A percentile compares a stretch with the other conserved stretches of the same genome.
Evolutionary conservation across 192 early-diverging fungal genomes (phyloP).

Genomic region (Backusella circina): DNA sequence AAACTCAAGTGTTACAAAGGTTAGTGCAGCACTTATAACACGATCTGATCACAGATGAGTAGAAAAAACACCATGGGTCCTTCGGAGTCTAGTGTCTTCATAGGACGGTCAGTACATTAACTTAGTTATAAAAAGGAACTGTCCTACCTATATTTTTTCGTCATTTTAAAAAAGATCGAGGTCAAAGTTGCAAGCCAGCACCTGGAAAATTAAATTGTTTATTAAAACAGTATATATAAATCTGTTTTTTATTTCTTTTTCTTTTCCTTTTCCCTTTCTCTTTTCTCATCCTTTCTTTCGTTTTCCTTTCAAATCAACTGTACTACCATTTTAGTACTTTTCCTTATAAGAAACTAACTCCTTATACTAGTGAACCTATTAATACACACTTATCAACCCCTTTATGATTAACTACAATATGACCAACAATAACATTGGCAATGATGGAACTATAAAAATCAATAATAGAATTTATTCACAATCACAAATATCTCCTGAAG

Average conservation of each 20-base stretch:
- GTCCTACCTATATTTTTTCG: neutral
- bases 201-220: neutral
- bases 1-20: neutral
- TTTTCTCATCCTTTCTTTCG: neutral
- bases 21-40: neutral
- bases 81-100: neutral
- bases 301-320: neutral
- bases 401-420: neutral
- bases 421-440: neutral
- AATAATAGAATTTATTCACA: neutral
- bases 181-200: conserved; percentile 2
- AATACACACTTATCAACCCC: neutral
- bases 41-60: neutral
- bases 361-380: neutral
- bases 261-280: neutral
- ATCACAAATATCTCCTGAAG: neutral
- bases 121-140: conserved; percentile 1
- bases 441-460: neutral
- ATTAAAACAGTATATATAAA: conserved; percentile 1
- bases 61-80: neutral
- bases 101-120: neutral
- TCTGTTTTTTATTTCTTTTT: neutral
- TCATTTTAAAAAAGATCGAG: neutral
- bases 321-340: neutral
- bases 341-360: neutral